A percentile compares a stretch with the other conserved stretches of the same genome.
phyloP scores from a whole-genome alignment of 495 filamentous ascomycete genomes.

The Aspergillus heteromorphus region DNA sequence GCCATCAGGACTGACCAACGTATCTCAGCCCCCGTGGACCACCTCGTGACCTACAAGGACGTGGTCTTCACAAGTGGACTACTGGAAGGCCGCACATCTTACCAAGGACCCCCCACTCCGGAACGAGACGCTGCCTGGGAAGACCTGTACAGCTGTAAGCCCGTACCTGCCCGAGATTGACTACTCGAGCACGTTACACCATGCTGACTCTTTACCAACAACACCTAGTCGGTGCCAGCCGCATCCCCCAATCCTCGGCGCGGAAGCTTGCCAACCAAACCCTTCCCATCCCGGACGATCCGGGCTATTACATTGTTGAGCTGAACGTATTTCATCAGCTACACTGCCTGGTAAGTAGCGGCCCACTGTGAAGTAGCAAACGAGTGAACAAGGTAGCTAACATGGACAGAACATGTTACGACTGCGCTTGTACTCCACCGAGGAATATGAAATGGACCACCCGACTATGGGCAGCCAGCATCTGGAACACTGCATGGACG shows the following conservation, averaged over 20 bases:
- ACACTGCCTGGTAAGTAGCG: conserved; percentile 27
- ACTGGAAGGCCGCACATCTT: too few relatives aligned
- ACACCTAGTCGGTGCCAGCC: not conserved
- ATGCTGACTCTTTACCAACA: not conserved
- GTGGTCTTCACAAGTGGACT: too few relatives aligned
- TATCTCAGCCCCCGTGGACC: too few relatives aligned
- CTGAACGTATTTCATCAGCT: conserved; percentile 47
- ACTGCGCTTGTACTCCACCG: not conserved
- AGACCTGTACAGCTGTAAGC: too few relatives aligned
- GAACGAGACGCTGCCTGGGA: too few relatives aligned
- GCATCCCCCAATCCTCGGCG: not conserved
- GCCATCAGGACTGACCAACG: too few relatives aligned
- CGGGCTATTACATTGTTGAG: conserved; percentile 23
- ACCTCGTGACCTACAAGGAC: too few relatives aligned
- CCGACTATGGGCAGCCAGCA: not conserved
- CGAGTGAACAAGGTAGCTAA: too few relatives aligned
- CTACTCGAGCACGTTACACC: too few relatives aligned
- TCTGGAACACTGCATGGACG: conserved; percentile 14
- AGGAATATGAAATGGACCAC: not conserved
- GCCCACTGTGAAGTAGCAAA: too few relatives aligned
- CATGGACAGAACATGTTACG: not conserved
- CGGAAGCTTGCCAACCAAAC: conserved; percentile 15
- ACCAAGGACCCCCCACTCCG: too few relatives aligned
- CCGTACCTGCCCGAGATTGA: too few relatives aligned
- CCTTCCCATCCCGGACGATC: conserved; percentile 1